Evolutionary conservation across 2,329 filamentous ascomycete species (phyloP).

Genomic region (Hypoxylon sp.): DNA sequence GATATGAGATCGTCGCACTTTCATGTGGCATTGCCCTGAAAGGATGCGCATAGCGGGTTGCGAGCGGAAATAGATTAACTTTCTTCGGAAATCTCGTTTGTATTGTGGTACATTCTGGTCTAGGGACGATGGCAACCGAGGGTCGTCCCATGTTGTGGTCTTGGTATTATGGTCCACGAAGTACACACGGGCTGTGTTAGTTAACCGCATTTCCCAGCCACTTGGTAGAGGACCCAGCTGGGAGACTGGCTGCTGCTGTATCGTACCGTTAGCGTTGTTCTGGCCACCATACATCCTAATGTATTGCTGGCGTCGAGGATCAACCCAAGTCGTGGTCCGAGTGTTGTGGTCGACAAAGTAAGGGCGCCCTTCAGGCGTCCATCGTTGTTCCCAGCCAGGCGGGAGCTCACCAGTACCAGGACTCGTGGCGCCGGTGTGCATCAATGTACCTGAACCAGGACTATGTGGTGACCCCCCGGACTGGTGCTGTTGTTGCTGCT

Average conservation of each 20-base stretch:
- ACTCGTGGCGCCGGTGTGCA: slow-evolving; percentile 95
- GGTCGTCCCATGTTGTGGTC: slow-evolving; percentile 99
- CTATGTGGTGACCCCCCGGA: slow-evolving; percentile 56
- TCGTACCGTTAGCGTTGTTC: slow-evolving; percentile 85
- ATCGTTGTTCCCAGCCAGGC: slow-evolving; percentile 95
- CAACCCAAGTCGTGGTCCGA: slow-evolving; percentile 97
- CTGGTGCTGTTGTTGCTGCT: slow-evolving; percentile 58
- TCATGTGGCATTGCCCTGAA: slow-evolving; percentile 97
- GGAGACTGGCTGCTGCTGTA: slow-evolving; percentile 97
- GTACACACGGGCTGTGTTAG: slow-evolving; percentile 97
- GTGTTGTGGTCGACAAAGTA: slow-evolving; percentile 99
- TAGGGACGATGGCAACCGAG: slow-evolving; percentile 91
- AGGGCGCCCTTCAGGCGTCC: slow-evolving; percentile 92
- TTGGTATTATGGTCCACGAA: slow-evolving; percentile 99
- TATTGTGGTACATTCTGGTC: slow-evolving; percentile 99
- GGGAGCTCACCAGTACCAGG: slow-evolving; percentile 95
- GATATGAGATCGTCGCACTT: slow-evolving; percentile 95
- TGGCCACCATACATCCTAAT: slow-evolving; percentile 96
- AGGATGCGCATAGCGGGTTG: slow-evolving; percentile 96
- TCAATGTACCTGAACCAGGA: slow-evolving; percentile 78
- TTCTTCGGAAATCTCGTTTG: slow-evolving; percentile 98
- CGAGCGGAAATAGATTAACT: slow-evolving; percentile 99
- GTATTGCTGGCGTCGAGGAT: slow-evolving; percentile 96
- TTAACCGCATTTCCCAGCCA: slow-evolving; percentile 99
- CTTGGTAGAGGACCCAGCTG: slow-evolving; percentile 95